Evolutionary conservation across 176 grass and related monocot species (phyloP), one percentile per base, ranked within the genome.

Genomic region (Paspalum vaginatum): DNA sequence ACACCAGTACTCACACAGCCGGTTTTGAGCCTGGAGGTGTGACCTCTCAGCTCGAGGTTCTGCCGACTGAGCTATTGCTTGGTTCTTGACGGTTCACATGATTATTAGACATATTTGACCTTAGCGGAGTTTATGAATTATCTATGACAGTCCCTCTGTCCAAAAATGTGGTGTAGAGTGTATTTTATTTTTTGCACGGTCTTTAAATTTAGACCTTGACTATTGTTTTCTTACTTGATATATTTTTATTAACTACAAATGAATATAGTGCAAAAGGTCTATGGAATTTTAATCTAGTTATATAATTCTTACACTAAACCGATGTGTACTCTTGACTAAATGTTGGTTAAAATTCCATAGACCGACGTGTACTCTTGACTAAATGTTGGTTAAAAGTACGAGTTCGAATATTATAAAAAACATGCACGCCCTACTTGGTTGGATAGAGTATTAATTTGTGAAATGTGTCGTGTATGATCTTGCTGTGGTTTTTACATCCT

Each of bases 401-500:
- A 9, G 1, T 48, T 26, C 9, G 0, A 48, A 48, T 70, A n/a
- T 70, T 70, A 11, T 1, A 0, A 69, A 26, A 47, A 26, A 47
- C 43, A 69, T 26, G 66, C n/a, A 69, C 5, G 4, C 43, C 6
- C 3, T 69, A 69, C 44, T 4, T 49, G 67, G 27, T 13, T 70
- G 6, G 6, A 26, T 26, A n/a, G 41, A 22, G 9, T 14, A 72
- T 48, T 5, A 21, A 61, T 63, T 13, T 88, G 11, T 72, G 22
- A 65, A 71, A 72, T 37, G 9, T 72, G 16, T 57, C 8, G 11
- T n/a, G 5, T 40, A 53, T 26, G 24, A 46, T 57, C 50, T 18
- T 65, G 25, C 41, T 45, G 25, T 73, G 4, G 1, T 64, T 85
- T 85, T 83, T 54, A 51, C 5, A 65, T 50, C 45, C n/a, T 16